Evolutionary conservation across 805 yeast genomes (phyloP).

Genomic region (Saturnispora saitoi): DNA sequence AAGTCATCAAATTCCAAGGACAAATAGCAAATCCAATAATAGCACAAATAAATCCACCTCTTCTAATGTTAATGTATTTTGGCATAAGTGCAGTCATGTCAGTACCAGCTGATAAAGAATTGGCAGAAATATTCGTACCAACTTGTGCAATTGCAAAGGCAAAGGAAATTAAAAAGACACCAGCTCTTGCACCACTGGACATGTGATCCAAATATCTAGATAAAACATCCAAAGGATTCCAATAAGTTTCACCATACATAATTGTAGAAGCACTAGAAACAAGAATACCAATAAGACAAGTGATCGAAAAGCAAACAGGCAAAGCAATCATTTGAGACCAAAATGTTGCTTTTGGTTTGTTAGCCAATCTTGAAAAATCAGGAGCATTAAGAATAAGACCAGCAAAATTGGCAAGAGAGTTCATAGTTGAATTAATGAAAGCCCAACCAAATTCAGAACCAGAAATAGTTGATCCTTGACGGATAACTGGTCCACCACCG

Average conservation of each 20-base stretch:
- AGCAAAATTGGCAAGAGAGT: slow-evolving; percentile 76
- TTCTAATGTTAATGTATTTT: slow-evolving; percentile 57
- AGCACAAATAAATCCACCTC: slow-evolving; percentile 78
- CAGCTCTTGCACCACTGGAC: slow-evolving; percentile 59
- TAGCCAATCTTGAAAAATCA: slow-evolving; percentile 80
- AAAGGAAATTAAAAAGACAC: slow-evolving; percentile 65
- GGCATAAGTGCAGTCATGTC: slow-evolving; percentile 63
- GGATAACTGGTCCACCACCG: slow-evolving; percentile 69
- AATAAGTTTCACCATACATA: slow-evolving; percentile 59
- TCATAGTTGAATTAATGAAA: slow-evolving; percentile 69
- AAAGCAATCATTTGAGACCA: slow-evolving; percentile 57
- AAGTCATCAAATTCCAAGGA: slow-evolving; percentile 73
- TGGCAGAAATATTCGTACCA: slow-evolving; percentile 70
- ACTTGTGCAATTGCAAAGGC: slow-evolving; percentile 70
- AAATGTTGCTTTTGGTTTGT: slow-evolving; percentile 41
- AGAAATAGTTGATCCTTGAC: slow-evolving; percentile 40
- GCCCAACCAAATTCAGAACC: slow-evolving; percentile 76
- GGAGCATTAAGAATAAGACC: slow-evolving; percentile 85
- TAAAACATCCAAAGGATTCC: slow-evolving; percentile 81
- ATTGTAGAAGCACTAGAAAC: slow-evolving; percentile 71
- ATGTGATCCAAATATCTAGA: slow-evolving; percentile 49
- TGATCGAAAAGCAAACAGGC: slow-evolving; percentile 70
- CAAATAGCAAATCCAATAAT: slow-evolving; percentile 59
- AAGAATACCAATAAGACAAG: slow-evolving; percentile 77
- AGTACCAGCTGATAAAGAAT: slow-evolving; percentile 64